phyloP scores from a whole-genome alignment of 108 stramenopile species.

The Fragilariopsis cylindrus region DNA sequence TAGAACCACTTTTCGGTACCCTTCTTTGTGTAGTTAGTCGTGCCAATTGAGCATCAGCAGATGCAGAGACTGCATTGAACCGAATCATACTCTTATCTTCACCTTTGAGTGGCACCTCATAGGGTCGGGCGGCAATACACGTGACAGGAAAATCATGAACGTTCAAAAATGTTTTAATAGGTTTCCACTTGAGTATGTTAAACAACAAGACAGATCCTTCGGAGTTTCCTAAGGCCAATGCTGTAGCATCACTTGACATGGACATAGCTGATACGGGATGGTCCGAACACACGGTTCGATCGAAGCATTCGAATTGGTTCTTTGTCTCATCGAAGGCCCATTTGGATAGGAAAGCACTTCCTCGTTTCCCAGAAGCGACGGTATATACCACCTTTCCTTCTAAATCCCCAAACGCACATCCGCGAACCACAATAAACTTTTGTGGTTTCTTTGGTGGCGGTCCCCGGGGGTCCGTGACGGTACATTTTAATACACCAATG shows the following conservation, averaged over 20 bases:
- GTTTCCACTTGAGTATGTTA: constrained; percentile 48
- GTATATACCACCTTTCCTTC: constrained; percentile 71
- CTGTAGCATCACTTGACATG: constrained; percentile 56
- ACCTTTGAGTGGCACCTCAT: constrained; percentile 55
- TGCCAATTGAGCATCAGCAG: constrained; percentile 76
- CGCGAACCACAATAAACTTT: constrained; percentile 69
- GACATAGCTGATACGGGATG: constrained; percentile 77
- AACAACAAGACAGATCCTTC: constrained; percentile 72
- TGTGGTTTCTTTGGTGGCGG: constrained; percentile 35
- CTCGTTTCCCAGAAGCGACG: constrained; percentile 67
- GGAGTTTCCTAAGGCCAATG: constrained; percentile 64
- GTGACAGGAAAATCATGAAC: constrained; percentile 87
- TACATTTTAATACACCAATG: constrained; percentile 40
- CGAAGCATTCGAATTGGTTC: constrained; percentile 29
- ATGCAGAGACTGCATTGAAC: constrained; percentile 74
- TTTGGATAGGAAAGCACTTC: constrained; percentile 64
- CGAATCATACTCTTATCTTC: constrained; percentile 55
- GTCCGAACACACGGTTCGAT: constrained; percentile 58
- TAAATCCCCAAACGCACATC: constrained; percentile 84
- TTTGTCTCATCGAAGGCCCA: constrained; percentile 37
- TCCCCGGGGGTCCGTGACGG: constrained; percentile 48
- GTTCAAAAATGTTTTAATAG: constrained; percentile 60
- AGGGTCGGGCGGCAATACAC: constrained; percentile 79
- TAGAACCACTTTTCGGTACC: constrained; percentile 10
- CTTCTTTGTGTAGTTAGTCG: constrained; percentile 55